Evolutionary conservation across 129 eudicot species (phyloP).

Genomic region (Lonicera japonica): DNA sequence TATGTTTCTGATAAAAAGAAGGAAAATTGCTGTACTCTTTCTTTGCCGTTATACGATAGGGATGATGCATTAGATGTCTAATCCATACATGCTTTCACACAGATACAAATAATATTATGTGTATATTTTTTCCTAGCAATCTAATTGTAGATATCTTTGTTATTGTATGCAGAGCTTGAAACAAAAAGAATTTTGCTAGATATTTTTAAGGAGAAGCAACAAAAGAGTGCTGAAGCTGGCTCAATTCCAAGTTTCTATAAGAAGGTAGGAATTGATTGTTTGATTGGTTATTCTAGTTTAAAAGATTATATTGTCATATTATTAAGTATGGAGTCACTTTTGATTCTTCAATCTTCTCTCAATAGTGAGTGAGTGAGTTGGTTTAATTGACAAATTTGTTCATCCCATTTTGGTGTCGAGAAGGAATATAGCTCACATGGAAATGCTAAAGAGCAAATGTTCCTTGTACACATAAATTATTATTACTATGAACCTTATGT

Average conservation of each 20-base stretch:
- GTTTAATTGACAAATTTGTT: too few relatives aligned
- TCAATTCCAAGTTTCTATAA: conserved; percentile 88
- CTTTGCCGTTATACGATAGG: neutral
- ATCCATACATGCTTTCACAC: neutral
- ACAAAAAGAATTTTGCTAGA: conserved; percentile 90
- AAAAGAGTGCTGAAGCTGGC: conserved; percentile 86
- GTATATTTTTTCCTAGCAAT: neutral
- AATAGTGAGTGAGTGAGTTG: too few relatives aligned
- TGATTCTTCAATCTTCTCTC: neutral
- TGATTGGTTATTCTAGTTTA: neutral
- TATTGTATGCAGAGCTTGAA: conserved; percentile 78
- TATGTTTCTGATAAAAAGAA: too few relatives aligned
- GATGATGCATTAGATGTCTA: neutral
- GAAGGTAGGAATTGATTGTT: conserved; percentile 41
- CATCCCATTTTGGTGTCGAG: neutral
- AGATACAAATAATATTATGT: neutral
- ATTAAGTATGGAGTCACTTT: too few relatives aligned
- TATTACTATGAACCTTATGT: neutral
- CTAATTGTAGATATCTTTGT: conserved; percentile 9
- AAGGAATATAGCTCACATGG: neutral
- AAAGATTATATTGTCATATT: too few relatives aligned
- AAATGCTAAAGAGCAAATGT: neutral
- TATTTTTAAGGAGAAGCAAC: conserved; percentile 92
- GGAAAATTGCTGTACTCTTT: neutral
- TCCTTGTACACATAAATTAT: neutral